Conservation (phyloP, 208 protist species). For the Crithidia sp. region DNA sequence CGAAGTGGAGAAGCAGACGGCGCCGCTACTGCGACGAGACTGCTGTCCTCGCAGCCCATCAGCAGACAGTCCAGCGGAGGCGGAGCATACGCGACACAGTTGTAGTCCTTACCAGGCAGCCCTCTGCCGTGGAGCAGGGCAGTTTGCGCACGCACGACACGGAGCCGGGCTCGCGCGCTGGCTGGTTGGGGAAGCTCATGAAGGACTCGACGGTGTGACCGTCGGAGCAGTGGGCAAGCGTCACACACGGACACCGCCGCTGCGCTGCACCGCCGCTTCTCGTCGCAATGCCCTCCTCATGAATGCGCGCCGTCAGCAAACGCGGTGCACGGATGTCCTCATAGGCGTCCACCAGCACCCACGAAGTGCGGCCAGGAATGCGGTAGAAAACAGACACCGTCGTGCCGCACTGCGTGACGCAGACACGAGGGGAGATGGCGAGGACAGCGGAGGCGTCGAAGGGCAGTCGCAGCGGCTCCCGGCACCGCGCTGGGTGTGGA, state of each 20-base stretch:
- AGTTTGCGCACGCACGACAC: slow-evolving; percentile 9
- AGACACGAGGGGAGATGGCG: slow-evolving; percentile 25
- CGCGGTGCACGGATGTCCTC: slow-evolving; percentile 60
- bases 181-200: not conserved
- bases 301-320: slow-evolving; percentile 43
- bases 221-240: slow-evolving; percentile 72
- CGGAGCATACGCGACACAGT: slow-evolving; percentile 47
- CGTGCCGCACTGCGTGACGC: slow-evolving; percentile 56
- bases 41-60: slow-evolving; percentile 74
- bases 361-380: slow-evolving; percentile 18
- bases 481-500: not conserved
- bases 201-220: slow-evolving; percentile 27
- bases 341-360: slow-evolving; percentile 50
- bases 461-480: slow-evolving; percentile 50
- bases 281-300: not conserved
- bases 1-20: not conserved
- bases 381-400: slow-evolving; percentile 52
- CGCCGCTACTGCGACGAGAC: slow-evolving; percentile 35
- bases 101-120: slow-evolving; percentile 76
- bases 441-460: slow-evolving; percentile 56
- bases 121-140: slow-evolving; percentile 37
- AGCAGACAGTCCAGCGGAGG: slow-evolving; percentile 36
- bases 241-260: not conserved
- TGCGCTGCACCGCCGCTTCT: not conserved
- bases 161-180: not conserved